These are phyloP conservation scores for Cymbopogon citratus DNA, from an alignment of 176 grass and related monocot genomes.

Conservation along the genomic window DNA sequence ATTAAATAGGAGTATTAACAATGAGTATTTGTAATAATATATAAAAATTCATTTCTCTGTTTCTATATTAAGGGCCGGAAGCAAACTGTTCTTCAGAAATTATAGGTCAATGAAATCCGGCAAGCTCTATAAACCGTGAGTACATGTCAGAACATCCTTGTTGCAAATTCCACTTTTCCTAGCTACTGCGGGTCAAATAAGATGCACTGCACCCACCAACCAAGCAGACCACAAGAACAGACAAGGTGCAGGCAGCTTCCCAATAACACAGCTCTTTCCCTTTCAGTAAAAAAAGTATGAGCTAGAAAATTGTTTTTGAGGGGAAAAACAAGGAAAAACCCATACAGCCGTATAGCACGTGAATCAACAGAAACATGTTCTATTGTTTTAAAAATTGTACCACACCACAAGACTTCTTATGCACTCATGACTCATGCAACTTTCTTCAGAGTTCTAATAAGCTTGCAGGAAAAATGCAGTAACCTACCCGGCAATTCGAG, in stretches of 20 bases:
- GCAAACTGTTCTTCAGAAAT: not conserved
- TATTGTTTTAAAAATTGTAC: not conserved
- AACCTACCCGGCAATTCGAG: not conserved
- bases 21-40: not conserved
- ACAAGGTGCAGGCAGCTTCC: not conserved
- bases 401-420: not conserved
- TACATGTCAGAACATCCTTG: not conserved
- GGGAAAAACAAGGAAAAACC: not conserved
- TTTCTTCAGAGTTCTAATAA: conserved; percentile 3
- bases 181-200: conserved; percentile 13
- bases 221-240: conserved; percentile 23
- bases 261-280: not conserved
- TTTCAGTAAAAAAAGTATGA: not conserved
- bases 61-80: not conserved
- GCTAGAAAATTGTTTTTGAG: not conserved
- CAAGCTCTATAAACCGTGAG: not conserved
- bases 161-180: not conserved
- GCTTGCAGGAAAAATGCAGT: not conserved
- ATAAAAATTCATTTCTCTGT: not conserved
- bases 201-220: conserved; percentile 27
- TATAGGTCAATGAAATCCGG: not conserved
- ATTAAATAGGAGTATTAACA: too few relatives aligned
- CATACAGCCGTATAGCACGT: not conserved
- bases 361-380: not conserved
- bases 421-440: not conserved